phyloP scores from a whole-genome alignment of 2,329 filamentous ascomycete genomes.

The Ascochyta pisi region DNA sequence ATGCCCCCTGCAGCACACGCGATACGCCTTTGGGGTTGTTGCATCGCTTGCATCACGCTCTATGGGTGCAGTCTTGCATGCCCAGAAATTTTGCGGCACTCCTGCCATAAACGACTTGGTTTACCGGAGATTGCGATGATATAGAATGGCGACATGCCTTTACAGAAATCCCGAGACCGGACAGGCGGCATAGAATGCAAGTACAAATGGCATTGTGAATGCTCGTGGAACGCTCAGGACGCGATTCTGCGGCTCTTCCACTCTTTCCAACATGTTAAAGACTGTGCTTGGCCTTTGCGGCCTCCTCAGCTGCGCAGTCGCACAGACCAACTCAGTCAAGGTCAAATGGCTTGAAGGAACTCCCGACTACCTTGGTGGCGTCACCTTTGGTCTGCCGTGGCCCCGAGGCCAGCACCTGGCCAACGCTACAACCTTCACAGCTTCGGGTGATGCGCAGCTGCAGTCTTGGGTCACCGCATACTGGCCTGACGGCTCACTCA shows the following conservation, averaged over 20 bases:
- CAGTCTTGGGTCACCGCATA: constrained; percentile 66
- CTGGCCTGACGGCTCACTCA: constrained; percentile 67
- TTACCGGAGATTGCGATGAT: constrained; percentile 20
- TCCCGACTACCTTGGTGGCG: constrained; percentile 39
- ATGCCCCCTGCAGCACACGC: constrained; percentile 18
- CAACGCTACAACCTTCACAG: constrained; percentile 44
- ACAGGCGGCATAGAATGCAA: constrained; percentile 3
- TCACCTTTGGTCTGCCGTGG: constrained; percentile 52
- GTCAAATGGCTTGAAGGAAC: constrained; percentile 43
- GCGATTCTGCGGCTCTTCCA: constrained; percentile 5
- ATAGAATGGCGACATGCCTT: constrained; percentile 16
- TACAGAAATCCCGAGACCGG: constrained; percentile 12
- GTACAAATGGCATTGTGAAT: constrained; percentile 9
- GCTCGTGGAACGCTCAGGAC: constrained; percentile 8
- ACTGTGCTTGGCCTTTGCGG: constrained; percentile 23
- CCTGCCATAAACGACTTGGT: constrained; percentile 24
- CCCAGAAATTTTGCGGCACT: constrained; percentile 12
- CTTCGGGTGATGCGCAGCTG: constrained; percentile 42
- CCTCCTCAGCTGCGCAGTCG: constrained; percentile 22
- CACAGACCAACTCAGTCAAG: constrained; percentile 30
- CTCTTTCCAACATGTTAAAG: constrained; percentile 25
- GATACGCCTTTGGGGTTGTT: constrained; percentile 5
- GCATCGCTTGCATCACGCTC: constrained; percentile 20
- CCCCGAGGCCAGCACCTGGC: constrained; percentile 47
- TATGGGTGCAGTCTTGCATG: constrained; percentile 22